Evolutionary conservation across 2,329 filamentous ascomycete species (phyloP).

Genomic region (Chaetomium sp.): DNA sequence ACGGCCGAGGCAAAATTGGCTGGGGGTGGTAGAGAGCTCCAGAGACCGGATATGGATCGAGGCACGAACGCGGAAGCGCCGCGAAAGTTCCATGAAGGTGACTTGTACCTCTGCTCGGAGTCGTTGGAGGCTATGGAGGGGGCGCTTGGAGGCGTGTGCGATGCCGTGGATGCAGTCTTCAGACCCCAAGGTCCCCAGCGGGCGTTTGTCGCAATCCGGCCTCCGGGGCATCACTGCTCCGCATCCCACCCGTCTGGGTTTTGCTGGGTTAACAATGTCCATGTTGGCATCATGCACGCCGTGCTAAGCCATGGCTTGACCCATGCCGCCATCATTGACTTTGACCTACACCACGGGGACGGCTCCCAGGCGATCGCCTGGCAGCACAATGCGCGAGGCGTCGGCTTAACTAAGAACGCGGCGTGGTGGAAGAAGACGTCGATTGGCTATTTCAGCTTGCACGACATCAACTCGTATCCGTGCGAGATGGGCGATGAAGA

Average conservation of each 20-base stretch:
- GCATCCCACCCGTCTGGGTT: conserved; percentile 88
- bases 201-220: conserved; percentile 89
- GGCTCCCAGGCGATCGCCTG: conserved; percentile 95
- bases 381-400: conserved; percentile 78
- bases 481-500: conserved; percentile 92
- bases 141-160: conserved; percentile 87
- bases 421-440: conserved; percentile 77
- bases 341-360: conserved; percentile 89
- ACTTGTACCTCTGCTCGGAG: conserved; percentile 86
- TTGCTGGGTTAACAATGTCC: conserved; percentile 98
- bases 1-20: conserved; percentile 77
- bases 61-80: conserved; percentile 48
- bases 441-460: conserved; percentile 94
- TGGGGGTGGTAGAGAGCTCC: conserved; percentile 74
- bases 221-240: conserved; percentile 95
- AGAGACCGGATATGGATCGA: conserved; percentile 65
- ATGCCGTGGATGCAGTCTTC: conserved; percentile 88
- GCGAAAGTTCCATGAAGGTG: conserved; percentile 76
- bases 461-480: conserved; percentile 98
- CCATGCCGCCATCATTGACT: conserved; percentile 91
- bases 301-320: conserved; percentile 82
- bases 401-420: conserved; percentile 67
- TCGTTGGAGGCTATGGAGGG: conserved; percentile 88
- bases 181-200: conserved; percentile 62
- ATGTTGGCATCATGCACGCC: conserved; percentile 92